These are phyloP conservation scores for Fonsecaea nubica DNA, from an alignment of 2,329 filamentous ascomycete genomes.

Conservation along the genomic window DNA sequence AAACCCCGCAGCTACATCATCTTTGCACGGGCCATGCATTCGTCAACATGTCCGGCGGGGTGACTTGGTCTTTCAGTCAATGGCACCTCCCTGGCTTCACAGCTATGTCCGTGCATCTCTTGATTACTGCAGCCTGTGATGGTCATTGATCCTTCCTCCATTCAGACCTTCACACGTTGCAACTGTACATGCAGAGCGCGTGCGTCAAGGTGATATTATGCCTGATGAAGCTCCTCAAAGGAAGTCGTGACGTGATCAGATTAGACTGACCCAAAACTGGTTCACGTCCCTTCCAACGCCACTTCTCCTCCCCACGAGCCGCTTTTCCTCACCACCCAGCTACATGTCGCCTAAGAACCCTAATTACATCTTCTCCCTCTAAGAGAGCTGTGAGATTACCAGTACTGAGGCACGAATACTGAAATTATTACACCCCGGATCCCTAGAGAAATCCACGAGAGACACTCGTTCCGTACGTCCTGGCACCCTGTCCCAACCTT, in stretches of 20 bases:
- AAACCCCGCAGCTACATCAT: neutral
- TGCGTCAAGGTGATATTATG: conserved; percentile 1
- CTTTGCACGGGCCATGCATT: conserved; percentile 8
- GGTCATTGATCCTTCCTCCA: conserved; percentile 6
- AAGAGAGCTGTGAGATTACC: conserved; percentile 3
- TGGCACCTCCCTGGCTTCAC: neutral
- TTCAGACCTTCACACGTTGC: conserved; percentile 18
- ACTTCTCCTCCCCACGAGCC: neutral
- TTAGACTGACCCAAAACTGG: conserved; percentile 2
- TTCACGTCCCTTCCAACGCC: conserved; percentile 3
- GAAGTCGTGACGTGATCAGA: conserved; percentile 10
- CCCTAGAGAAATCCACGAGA: conserved; percentile 5
- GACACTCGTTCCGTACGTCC: conserved; percentile 4
- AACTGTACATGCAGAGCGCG: neutral
- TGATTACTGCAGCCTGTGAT: neutral
- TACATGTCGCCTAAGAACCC: conserved; percentile 7
- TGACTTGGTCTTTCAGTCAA: conserved; percentile 6
- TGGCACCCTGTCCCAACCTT: neutral
- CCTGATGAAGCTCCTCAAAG: conserved; percentile 2
- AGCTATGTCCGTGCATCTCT: conserved; percentile 1
- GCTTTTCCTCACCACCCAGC: neutral
- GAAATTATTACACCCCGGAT: neutral
- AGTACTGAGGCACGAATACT: conserved; percentile 9
- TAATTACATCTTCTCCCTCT: conserved; percentile 4
- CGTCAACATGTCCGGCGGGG: conserved; percentile 1